Evolutionary conservation across 768 basidiomycete species (phyloP).

Genomic region (Tremella yokohamensis): DNA sequence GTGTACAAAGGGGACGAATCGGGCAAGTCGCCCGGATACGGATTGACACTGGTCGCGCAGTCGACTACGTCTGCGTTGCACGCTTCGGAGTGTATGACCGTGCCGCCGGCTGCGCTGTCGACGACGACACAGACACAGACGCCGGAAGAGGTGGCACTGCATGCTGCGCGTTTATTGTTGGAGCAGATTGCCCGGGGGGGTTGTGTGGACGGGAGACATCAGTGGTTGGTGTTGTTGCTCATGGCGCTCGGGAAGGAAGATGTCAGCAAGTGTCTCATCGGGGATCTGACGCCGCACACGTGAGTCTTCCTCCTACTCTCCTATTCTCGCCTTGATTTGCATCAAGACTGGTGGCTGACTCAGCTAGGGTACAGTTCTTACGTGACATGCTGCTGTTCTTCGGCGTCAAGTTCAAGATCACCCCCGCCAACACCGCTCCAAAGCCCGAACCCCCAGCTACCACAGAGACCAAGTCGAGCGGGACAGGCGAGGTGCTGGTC

Average conservation of each 20-base stretch:
- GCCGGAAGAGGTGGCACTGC: slow-evolving; percentile 87
- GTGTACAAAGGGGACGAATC: slow-evolving; percentile 97
- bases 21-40: slow-evolving; percentile 98
- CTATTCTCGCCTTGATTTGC: neutral
- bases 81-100: slow-evolving; percentile 78
- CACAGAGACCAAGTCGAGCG: slow-evolving; percentile 1
- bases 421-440: slow-evolving; percentile 39
- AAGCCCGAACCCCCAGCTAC: neutral
- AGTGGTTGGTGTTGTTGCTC: slow-evolving; percentile 75
- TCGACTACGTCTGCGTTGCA: slow-evolving; percentile 86
- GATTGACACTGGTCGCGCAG: slow-evolving; percentile 81
- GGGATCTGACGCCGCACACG: slow-evolving; percentile 77
- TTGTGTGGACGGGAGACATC: slow-evolving; percentile 86
- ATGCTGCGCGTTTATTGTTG: slow-evolving; percentile 73
- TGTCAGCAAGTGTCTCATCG: slow-evolving; percentile 83
- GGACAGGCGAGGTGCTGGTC: slow-evolving; percentile 58
- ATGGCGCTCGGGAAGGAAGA: slow-evolving; percentile 98
- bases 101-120: neutral
- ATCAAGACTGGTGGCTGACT: neutral
- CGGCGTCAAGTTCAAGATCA: slow-evolving; percentile 89
- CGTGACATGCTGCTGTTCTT: slow-evolving; percentile 77
- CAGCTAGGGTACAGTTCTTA: slow-evolving; percentile 78
- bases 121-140: slow-evolving; percentile 53
- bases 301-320: slow-evolving; percentile 52
- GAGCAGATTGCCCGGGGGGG: slow-evolving; percentile 76